Percentiles rank a stretch among this genome's conserved stretches.
Conservation (phyloP, 352 stramenopile species). For the Pythium biforme region DNA sequence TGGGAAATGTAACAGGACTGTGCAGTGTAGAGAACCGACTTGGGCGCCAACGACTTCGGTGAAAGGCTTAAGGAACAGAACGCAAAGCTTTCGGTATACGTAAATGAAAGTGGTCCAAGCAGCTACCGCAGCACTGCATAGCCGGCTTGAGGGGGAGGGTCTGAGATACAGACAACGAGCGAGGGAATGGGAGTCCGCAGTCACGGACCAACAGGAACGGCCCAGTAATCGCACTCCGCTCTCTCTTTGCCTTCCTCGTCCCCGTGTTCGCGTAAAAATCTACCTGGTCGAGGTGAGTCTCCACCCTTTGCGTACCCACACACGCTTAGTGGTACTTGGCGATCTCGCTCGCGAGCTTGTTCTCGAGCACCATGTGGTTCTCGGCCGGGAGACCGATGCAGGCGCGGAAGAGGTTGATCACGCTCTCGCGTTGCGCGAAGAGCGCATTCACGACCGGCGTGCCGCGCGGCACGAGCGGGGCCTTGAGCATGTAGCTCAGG, state of each 20-base stretch:
- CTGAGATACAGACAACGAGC: no score
- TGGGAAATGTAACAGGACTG: no score
- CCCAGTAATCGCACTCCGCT: no score
- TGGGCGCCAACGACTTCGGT: no score
- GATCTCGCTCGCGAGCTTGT: conserved; percentile 90
- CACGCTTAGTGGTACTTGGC: conserved; percentile 46
- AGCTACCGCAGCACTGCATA: neutral
- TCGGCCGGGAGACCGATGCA: conserved; percentile 96
- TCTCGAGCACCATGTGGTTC: conserved; percentile 98
- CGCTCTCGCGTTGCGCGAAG: conserved; percentile 96
- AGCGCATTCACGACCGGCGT: conserved; percentile 99
- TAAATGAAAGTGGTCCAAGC: conserved; percentile 17
- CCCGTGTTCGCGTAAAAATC: no score
- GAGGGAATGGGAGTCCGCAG: no score
- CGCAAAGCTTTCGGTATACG: conserved; percentile 15
- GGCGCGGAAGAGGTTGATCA: conserved; percentile 98
- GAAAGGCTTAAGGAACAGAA: neutral
- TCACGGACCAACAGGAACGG: no score
- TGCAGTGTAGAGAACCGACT: no score
- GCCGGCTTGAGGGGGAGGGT: no score
- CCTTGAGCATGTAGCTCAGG: conserved; percentile 99
- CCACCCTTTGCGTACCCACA: neutral
- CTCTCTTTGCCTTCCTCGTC: no score
- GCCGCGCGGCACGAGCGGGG: conserved; percentile 96
- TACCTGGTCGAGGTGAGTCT: no score